Evolutionary conservation across 1,284 basidiomycete genomes (phyloP), one percentile per base, ranked within the genome.

Genomic region (Apiotrichum mycotoxinovorans): DNA sequence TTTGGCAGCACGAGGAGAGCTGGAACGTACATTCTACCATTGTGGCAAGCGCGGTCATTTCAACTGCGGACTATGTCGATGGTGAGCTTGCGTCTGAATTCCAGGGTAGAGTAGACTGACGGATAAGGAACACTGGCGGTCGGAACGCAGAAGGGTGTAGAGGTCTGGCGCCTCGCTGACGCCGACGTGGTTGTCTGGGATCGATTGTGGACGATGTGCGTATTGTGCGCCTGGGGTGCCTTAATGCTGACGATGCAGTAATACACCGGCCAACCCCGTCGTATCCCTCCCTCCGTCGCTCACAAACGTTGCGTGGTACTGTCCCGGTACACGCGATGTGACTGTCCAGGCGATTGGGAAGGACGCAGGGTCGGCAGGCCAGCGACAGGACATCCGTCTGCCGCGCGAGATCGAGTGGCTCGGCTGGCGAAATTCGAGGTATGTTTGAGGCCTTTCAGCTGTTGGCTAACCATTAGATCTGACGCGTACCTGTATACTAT

Each of bases 111-210:
- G 5, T 15, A 2, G 18, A 46, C 59, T 58, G 38, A 61, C 34
- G 1, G 9, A 7, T 7, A 30, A 68, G 73, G 72, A 7, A 62
- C 52, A 7, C 55, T 73, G 0, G 65, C 61, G 0, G 48, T 73
- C 0, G 72, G 71, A 2, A 73, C 72, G 0, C 22, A 53, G 30
- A 49, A 45, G 23, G 74, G 72, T 1, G 60, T 74, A 1, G 72
- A 76, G 56, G 48, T 69, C 18, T 76, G 74, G 74, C 54, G 58
- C 4, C 64, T 61, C 34, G 64, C 62, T 2, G 54, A 58, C 5
- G 61, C 67, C 7, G 68, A 65, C 3, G 62, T 76, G 7, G 66
- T 70, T 4, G 71, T 76, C 8, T 76, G 74, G 74, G 71, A 76
- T 50, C 64, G 67, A 23, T 23, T 71, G 1, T 75, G 72, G 72